Conservation (phyloP, 179 eudicot genomes). For the Corrigiola litoralis region DNA sequence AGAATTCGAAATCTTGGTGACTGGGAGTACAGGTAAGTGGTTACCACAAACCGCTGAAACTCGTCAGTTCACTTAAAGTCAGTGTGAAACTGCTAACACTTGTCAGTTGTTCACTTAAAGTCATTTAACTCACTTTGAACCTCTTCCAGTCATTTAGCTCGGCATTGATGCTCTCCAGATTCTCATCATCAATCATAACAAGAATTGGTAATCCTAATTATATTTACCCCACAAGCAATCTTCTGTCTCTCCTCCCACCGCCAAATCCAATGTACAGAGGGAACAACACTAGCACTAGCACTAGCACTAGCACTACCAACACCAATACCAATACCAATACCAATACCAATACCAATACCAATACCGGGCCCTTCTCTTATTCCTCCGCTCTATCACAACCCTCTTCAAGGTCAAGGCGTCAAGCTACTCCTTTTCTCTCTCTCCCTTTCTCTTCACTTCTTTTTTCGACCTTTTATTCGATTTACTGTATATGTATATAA, state of each 20-base stretch:
- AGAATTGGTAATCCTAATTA: background rate
- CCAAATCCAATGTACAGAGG: slow-evolving; percentile 1
- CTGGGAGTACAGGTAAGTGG: slow-evolving; percentile 15
- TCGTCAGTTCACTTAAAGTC: background rate
- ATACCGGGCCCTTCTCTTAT: slow-evolving; percentile 30
- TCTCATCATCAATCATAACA: background rate
- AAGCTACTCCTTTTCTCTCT: background rate
- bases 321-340: too few species aligned
- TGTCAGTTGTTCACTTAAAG: background rate
- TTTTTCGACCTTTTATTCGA: background rate
- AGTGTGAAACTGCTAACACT: background rate
- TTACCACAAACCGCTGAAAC: background rate
- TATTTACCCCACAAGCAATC: too few species aligned
- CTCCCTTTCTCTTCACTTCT: background rate
- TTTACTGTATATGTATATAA: background rate
- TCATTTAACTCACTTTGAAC: too few species aligned
- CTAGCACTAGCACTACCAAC: too few species aligned
- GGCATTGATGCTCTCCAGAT: slow-evolving; percentile 9
- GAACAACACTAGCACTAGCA: too few species aligned
- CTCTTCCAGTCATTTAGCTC: too few species aligned
- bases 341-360: too few species aligned
- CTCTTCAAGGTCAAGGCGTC: slow-evolving; percentile 25
- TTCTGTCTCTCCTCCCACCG: background rate
- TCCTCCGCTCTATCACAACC: slow-evolving; percentile 19
- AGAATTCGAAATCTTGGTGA: slow-evolving; percentile 12